Evolutionary conservation across 2,329 filamentous ascomycete species (phyloP).

Genomic region (Fusarium vanettenii): DNA sequence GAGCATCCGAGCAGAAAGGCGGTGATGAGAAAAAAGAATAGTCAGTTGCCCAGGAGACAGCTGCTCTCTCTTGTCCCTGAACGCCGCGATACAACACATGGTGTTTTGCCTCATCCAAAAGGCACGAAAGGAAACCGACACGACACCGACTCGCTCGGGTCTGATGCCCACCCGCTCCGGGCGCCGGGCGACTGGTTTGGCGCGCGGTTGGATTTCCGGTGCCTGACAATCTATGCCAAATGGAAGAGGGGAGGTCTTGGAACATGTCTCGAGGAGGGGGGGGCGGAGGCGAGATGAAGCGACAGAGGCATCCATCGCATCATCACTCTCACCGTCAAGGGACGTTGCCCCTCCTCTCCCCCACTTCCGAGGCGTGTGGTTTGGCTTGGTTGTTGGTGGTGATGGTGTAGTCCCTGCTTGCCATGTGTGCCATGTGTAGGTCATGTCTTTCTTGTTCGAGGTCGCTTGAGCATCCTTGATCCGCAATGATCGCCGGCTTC

Average conservation of each 20-base stretch:
- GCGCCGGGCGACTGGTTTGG: conserved; percentile 34
- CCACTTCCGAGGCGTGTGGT: not conserved
- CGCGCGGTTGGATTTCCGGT: conserved; percentile 27
- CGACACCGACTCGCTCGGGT: conserved; percentile 14
- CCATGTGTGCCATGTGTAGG: conserved; percentile 22
- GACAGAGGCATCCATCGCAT: conserved; percentile 9
- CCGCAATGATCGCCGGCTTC: conserved; percentile 24
- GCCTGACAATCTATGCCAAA: conserved; percentile 35
- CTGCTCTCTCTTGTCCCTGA: not conserved
- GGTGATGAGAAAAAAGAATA: conserved; percentile 12
- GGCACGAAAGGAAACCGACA: conserved; percentile 13
- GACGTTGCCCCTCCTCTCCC: not conserved
- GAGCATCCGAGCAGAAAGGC: not conserved
- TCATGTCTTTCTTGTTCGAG: not conserved
- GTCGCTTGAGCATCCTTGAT: conserved; percentile 2
- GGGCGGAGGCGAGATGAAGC: conserved; percentile 12
- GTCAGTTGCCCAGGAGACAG: not conserved
- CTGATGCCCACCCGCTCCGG: conserved; percentile 24
- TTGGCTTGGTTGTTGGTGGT: not conserved
- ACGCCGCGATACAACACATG: not conserved
- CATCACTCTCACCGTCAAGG: not conserved
- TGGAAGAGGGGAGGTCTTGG: conserved; percentile 8
- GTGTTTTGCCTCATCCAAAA: not conserved
- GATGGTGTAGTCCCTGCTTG: conserved; percentile 16
- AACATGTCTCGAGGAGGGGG: not conserved